Base-by-base conservation (phyloP, 2,329 filamentous ascomycete species). In the Neofusicoccum cordaticola region DNA sequence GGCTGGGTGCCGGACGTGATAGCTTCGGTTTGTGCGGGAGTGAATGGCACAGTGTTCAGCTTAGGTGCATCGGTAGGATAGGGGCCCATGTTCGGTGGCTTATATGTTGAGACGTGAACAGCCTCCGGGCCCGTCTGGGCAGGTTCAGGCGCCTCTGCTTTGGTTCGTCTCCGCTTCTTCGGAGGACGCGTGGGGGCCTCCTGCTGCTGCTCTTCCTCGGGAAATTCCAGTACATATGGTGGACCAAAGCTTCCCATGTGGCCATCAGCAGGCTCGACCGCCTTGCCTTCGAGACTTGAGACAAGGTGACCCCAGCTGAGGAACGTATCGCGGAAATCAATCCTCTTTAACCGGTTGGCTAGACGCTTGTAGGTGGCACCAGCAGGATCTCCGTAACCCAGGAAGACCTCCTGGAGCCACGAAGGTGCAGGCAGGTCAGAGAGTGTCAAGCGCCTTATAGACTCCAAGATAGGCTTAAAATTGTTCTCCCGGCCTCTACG, bases 351-450 rank as follows among this genome's bases (percentile, higher is more conserved):
- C 65, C 88, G 86, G 74, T 92, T 95, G 1, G 90, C 80, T 15
- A 99, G 80, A 58, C 92, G 89, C 68, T 91, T 92, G 79, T 96
- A 97, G 22, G 88, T 90, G 39, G 95, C 95, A 65, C 91, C 89
- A 35, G 92, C 86, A 65, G 95, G 94, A 76, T 99, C 93, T 52
- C 95, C 95, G 75, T 96, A 98, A 2, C 95, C 95, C n/a, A 99
- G 82, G 76, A 98, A 99, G 9, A 98, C 94, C 69, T 98, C 95
- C 72, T 97, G 92, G 48, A 99, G 83, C 95, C 95, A 99, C 2
- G 89, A 86, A 13, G 95, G 93, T 62, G 98, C 83, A 6, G 91
- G 90, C 19, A 94, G 88, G 70, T 96, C 91, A 0, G 93, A 93
- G 39, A 96, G 82, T 1, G 92, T 90, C 35, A 99, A 84, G 68